Evolutionary conservation across 345 rosid species (phyloP), one percentile per base, ranked within the genome.

Genomic region (Tarenaya hassleriana): DNA sequence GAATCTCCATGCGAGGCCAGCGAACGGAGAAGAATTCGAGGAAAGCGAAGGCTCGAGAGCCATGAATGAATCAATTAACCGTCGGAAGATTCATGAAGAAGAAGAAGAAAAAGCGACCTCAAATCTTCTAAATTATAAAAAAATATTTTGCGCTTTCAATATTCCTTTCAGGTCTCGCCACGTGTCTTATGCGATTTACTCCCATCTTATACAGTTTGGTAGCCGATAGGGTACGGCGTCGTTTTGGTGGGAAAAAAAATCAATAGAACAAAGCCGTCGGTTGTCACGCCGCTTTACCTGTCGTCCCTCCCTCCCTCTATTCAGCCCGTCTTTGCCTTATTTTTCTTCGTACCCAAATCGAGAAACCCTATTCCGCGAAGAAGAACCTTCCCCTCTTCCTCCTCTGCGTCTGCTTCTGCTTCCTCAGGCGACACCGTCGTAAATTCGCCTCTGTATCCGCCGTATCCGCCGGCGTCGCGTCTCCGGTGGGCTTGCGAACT

Each of bases 401-500:
- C 80, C 12, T 56, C 65, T 50, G 63, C 75, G 37, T 7, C 60
- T 15, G 41, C 56, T 2, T 55, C 52, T 8, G 27, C 54, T 9
- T 47, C 50, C 17, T 37, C 67, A 8, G 51, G 46, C 40, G 56
- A 53, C 41, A 56, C 48, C 19, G 42, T 27, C 16, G 66, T 60
- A 51, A 60, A 66, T 21, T 32, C 62, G 0, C 8, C 37, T 55
- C 16, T 53, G 13, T 19, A 53, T 35, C 19, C 41, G 41, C 2
- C 8, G 3, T 37, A 1, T 8, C 52, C 69, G n/a, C 73, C 52
- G 10, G 52, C 13, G 4, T 47, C 57, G 10, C 8, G 68, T 16
- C 94, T 92, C 34, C 50, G 58, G 8, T 87, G 98, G 96, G 88
- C 81, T 75, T 90, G 1, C 79, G 95, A 31, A 73, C 82, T 5